Conservation (phyloP, 257 asterid genomes). For the Jaltomata sinuosa region DNA sequence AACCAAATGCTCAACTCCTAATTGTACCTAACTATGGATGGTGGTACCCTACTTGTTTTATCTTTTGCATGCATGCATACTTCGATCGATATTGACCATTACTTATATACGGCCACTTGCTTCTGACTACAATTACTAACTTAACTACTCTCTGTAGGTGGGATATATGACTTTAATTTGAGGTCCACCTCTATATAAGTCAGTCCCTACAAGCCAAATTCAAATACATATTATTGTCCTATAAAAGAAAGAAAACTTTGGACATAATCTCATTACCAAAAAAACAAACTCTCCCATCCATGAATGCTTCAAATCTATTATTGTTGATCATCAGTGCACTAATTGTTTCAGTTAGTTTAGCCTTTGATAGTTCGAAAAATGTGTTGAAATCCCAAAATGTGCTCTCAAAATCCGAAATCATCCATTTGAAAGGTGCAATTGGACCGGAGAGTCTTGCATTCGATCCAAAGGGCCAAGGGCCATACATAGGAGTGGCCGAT, state of each 20-base stretch:
- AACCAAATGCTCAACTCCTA: too few relatives aligned
- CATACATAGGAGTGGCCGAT: constrained; percentile 16
- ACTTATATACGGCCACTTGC: too few relatives aligned
- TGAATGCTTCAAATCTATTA: neutral
- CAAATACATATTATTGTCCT: neutral
- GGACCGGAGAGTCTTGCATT: constrained; percentile 20
- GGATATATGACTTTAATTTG: too few relatives aligned
- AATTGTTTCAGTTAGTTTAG: neutral
- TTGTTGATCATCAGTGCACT: neutral
- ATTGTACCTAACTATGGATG: too few relatives aligned
- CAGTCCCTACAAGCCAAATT: neutral
- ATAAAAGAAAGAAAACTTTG: neutral
- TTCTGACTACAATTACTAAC: too few relatives aligned
- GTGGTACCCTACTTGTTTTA: too few relatives aligned
- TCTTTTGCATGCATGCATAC: too few relatives aligned
- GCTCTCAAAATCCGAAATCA: neutral
- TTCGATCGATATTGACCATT: too few relatives aligned
- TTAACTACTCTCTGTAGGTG: too few relatives aligned
- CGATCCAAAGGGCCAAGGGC: constrained; percentile 4
- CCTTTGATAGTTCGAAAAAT: neutral
- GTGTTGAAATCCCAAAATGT: neutral
- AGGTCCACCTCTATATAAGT: neutral
- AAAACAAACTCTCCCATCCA: neutral
- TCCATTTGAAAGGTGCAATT: neutral
- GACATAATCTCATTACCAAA: neutral